A percentile compares a stretch with the other conserved stretches of the same genome.
Conservation (phyloP, 805 yeast genomes). For the Pichia nanzhaoensis region DNA sequence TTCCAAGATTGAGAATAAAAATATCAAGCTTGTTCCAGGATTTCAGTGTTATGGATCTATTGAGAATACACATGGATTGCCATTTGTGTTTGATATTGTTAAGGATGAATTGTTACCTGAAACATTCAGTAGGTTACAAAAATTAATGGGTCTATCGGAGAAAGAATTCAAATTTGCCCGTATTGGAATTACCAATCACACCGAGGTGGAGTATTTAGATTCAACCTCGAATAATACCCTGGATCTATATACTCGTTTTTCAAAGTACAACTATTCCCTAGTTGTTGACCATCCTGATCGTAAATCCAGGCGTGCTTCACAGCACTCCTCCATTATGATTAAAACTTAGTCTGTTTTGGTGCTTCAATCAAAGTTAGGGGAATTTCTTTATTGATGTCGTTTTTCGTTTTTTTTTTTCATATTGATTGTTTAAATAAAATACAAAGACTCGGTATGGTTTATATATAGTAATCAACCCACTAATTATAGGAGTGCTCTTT, state of each 20-base stretch:
- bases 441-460: too few species aligned
- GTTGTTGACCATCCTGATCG: slow-evolving; percentile 89
- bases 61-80: slow-evolving; percentile 67
- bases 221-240: slow-evolving; percentile 49
- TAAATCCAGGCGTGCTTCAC: slow-evolving; percentile 46
- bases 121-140: slow-evolving; percentile 62
- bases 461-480: neutral
- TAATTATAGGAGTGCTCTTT: neutral
- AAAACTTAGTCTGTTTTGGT: slow-evolving; percentile 28
- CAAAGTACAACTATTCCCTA: slow-evolving; percentile 31
- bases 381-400: neutral
- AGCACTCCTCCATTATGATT: slow-evolving; percentile 55
- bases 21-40: slow-evolving; percentile 46
- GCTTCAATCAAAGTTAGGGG: neutral
- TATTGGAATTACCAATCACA: slow-evolving; percentile 47
- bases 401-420: neutral
- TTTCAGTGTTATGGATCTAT: slow-evolving; percentile 72
- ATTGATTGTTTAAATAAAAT: neutral
- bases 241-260: slow-evolving; percentile 42
- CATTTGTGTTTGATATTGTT: slow-evolving; percentile 68
- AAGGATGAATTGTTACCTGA: slow-evolving; percentile 59
- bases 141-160: slow-evolving; percentile 66
- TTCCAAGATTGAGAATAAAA: slow-evolving; percentile 22
- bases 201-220: slow-evolving; percentile 32
- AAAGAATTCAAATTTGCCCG: slow-evolving; percentile 74